phyloP scores from a whole-genome alignment of 225 moss, liverwort and hornwort genomes.

The Antitrichia curtipendula region DNA sequence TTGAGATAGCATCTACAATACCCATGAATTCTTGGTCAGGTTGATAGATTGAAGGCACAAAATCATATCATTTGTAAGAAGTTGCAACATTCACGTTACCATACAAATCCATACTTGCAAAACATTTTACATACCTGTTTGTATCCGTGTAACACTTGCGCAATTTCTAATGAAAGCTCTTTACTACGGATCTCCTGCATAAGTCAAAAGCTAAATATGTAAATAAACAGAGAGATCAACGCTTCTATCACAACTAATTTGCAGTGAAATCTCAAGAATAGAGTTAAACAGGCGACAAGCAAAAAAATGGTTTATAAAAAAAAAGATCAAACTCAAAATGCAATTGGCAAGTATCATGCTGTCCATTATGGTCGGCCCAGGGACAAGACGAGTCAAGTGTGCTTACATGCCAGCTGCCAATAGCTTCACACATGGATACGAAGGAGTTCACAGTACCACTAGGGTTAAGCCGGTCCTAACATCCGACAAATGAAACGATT shows the following conservation, averaged over 20 bases:
- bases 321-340: neutral
- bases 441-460: slow-evolving; percentile 82
- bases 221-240: neutral
- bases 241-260: neutral
- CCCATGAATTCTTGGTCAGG: neutral
- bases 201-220: neutral
- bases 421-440: slow-evolving; percentile 91
- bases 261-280: neutral
- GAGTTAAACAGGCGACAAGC: neutral
- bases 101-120: neutral
- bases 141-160: slow-evolving; percentile 84
- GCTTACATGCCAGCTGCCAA: slow-evolving; percentile 99
- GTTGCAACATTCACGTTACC: neutral
- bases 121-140: slow-evolving; percentile 48
- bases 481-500: neutral
- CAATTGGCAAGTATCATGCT: neutral
- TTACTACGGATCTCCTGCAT: slow-evolving; percentile 82
- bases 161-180: slow-evolving; percentile 80
- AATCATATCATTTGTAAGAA: neutral
- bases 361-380: neutral
- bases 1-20: slow-evolving; percentile 65
- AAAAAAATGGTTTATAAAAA: neutral
- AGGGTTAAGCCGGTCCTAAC: slow-evolving; percentile 80
- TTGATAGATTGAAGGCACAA: neutral
- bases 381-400: neutral